Conservation (phyloP, 805 yeast genomes). For the Metschnikowia bowlesiae region DNA sequence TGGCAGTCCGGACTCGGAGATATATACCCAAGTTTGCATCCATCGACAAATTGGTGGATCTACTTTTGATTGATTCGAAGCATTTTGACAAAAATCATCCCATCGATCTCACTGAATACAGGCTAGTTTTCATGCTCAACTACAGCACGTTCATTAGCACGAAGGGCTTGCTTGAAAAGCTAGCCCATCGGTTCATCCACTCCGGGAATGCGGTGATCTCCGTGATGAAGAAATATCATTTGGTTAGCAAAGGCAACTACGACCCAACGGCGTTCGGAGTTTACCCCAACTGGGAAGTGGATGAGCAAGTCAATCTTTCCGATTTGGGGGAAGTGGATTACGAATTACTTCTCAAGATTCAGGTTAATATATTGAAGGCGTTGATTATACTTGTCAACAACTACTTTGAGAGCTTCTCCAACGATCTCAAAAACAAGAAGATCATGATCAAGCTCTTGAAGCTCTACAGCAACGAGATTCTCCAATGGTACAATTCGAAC, state of each 20-base stretch:
- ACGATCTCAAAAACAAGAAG: constrained; percentile 56
- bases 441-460: constrained; percentile 62
- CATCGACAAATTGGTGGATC: constrained; percentile 71
- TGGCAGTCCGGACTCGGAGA: not conserved
- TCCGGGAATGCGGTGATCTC: constrained; percentile 44
- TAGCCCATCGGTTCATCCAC: constrained; percentile 38
- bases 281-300: constrained; percentile 61
- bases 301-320: constrained; percentile 32
- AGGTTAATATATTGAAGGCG: constrained; percentile 76
- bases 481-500: constrained; percentile 43
- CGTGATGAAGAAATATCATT: constrained; percentile 33
- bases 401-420: constrained; percentile 71
- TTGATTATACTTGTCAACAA: constrained; percentile 64
- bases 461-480: constrained; percentile 62
- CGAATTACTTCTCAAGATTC: constrained; percentile 68
- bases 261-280: constrained; percentile 14
- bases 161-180: constrained; percentile 34
- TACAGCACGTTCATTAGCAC: constrained; percentile 39
- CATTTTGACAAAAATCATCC: constrained; percentile 43
- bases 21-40: constrained; percentile 50
- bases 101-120: constrained; percentile 37
- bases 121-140: constrained; percentile 39
- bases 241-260: constrained; percentile 10
- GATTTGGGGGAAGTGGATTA: constrained; percentile 52
- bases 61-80: constrained; percentile 67